Conservation (phyloP, 2,329 filamentous ascomycete genomes). For the Iodosphaeria phyllophila region DNA sequence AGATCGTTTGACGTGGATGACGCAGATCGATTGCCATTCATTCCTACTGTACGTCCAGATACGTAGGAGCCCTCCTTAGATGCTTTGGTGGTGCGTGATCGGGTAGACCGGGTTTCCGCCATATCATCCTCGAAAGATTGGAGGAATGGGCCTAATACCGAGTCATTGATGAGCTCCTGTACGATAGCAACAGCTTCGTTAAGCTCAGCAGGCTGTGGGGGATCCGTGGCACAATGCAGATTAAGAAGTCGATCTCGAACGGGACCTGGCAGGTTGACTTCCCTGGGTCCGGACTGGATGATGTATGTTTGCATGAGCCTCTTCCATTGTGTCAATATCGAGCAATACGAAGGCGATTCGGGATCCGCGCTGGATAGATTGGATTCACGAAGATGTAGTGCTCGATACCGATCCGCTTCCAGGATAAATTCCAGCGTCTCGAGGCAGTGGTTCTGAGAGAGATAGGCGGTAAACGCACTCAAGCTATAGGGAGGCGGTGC, state of each 20-base stretch:
- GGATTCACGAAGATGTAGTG: conserved; percentile 31
- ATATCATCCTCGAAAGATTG: conserved; percentile 38
- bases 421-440: conserved; percentile 95
- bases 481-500: conserved; percentile 81
- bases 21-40: conserved; percentile 19
- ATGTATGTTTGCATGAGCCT: conserved; percentile 85
- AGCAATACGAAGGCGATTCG: conserved; percentile 41
- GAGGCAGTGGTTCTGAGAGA: conserved; percentile 92
- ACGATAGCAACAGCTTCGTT: conserved; percentile 75
- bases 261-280: conserved; percentile 76
- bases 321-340: conserved; percentile 76
- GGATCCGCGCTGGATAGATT: conserved; percentile 20
- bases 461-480: conserved; percentile 84
- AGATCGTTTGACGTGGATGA: too few relatives aligned
- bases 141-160: conserved; percentile 79
- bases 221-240: conserved; percentile 33
- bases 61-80: too few relatives aligned
- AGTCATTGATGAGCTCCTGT: conserved; percentile 95
- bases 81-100: too few relatives aligned
- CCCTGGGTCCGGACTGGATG: conserved; percentile 61
- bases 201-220: conserved; percentile 54
- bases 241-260: conserved; percentile 67
- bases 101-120: conserved; percentile 15
- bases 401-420: conserved; percentile 71
- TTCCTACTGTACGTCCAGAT: too few relatives aligned